Evolutionary conservation across 1,139 yeast genomes (phyloP).

Genomic region (Taphrina confusa): DNA sequence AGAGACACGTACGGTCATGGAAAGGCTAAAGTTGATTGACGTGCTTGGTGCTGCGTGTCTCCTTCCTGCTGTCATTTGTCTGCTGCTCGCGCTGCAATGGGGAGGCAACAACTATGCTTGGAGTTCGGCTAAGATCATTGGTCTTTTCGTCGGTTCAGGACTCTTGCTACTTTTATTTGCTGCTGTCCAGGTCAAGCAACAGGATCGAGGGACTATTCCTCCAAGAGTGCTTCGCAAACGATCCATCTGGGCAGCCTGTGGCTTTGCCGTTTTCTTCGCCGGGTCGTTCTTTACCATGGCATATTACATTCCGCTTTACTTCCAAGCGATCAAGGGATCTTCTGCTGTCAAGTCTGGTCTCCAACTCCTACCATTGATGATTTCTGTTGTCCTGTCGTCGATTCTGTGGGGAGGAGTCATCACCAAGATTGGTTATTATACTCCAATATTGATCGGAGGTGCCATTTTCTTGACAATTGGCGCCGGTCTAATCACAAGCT

Average conservation of each 20-base stretch:
- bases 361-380: constrained; percentile 57
- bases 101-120: constrained; percentile 55
- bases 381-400: constrained; percentile 57
- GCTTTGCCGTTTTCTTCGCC: constrained; percentile 50
- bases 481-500: constrained; percentile 54
- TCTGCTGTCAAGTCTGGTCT: constrained; percentile 61
- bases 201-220: constrained; percentile 56
- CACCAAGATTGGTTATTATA: constrained; percentile 54
- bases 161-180: constrained; percentile 50
- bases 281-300: constrained; percentile 53
- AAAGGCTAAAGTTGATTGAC: constrained; percentile 54
- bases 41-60: constrained; percentile 53
- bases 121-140: constrained; percentile 60
- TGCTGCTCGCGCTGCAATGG: constrained; percentile 56
- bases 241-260: constrained; percentile 50
- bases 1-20: constrained; percentile 43
- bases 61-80: constrained; percentile 51
- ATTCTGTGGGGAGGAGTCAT: constrained; percentile 54
- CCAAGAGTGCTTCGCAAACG: constrained; percentile 49
- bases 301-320: constrained; percentile 59
- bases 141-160: constrained; percentile 59
- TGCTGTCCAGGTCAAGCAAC: constrained; percentile 54
- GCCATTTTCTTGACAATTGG: constrained; percentile 56
- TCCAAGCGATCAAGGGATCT: constrained; percentile 55
- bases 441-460: constrained; percentile 54